Evolutionary conservation across 257 asterid genomes (phyloP).

Genomic region (Forsythia suspensa): DNA sequence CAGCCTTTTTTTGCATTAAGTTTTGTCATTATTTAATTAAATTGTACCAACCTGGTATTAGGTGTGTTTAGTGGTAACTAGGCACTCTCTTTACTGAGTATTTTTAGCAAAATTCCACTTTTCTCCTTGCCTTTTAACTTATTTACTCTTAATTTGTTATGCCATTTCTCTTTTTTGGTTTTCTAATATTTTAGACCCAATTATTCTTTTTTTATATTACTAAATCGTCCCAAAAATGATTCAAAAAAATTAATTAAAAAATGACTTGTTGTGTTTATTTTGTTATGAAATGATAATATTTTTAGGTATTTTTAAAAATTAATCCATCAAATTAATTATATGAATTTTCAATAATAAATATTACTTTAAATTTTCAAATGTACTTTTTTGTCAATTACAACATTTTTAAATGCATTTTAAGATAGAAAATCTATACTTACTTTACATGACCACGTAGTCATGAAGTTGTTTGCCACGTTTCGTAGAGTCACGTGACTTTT

Average conservation of each 20-base stretch:
- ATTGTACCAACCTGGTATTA: constrained; percentile 13
- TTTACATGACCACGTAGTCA: background rate
- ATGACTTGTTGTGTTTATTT: no score
- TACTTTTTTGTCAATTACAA: no score
- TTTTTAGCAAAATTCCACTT: background rate
- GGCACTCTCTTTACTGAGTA: background rate
- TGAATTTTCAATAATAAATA: no score
- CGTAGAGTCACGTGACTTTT: background rate
- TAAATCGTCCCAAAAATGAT: background rate
- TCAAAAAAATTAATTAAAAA: no score
- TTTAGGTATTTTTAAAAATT: background rate
- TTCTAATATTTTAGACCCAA: constrained; percentile 8
- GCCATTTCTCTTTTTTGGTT: background rate
- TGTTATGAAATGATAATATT: background rate
- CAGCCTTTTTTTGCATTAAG: background rate
- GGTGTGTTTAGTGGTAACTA: background rate
- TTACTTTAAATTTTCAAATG: no score
- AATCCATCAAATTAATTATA: no score
- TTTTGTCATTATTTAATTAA: constrained; percentile 1
- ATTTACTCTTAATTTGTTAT: background rate
- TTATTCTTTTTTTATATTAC: background rate
- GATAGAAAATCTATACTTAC: background rate
- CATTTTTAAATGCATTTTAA: background rate
- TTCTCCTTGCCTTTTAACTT: background rate
- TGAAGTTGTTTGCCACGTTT: background rate